phyloP scores from a whole-genome alignment of 2,329 filamentous ascomycete genomes.

The Pseudopithomyces chartarum region DNA sequence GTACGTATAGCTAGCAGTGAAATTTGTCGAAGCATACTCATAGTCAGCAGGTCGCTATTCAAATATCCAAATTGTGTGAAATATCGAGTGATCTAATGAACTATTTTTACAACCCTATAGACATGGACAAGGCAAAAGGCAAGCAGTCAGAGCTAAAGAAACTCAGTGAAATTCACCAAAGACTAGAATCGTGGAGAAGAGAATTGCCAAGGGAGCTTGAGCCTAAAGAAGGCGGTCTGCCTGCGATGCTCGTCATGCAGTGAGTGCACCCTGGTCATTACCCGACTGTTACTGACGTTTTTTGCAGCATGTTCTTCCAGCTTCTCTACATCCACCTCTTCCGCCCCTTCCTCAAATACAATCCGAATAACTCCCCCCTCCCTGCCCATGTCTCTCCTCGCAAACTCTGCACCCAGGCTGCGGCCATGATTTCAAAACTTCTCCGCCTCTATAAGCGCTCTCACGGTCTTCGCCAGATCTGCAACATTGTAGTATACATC shows the following conservation, averaged over 20 bases:
- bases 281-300: slow-evolving; percentile 22
- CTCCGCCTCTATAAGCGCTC: slow-evolving; percentile 91
- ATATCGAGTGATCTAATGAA: slow-evolving; percentile 90
- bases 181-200: slow-evolving; percentile 87
- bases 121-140: slow-evolving; percentile 65
- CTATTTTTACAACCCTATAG: slow-evolving; percentile 85
- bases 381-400: slow-evolving; percentile 87
- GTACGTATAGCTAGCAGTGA: slow-evolving; percentile 29
- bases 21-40: neutral
- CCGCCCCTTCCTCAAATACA: slow-evolving; percentile 92
- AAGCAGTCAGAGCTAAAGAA: slow-evolving; percentile 89
- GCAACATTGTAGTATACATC: slow-evolving; percentile 96
- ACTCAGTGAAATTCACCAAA: slow-evolving; percentile 86
- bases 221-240: slow-evolving; percentile 84
- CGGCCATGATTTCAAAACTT: slow-evolving; percentile 88
- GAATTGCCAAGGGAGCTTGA: slow-evolving; percentile 85
- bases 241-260: slow-evolving; percentile 85
- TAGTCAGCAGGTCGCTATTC: slow-evolving; percentile 62
- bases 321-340: slow-evolving; percentile 95
- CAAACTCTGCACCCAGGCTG: slow-evolving; percentile 88
- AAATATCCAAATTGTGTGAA: slow-evolving; percentile 83
- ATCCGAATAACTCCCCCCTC: slow-evolving; percentile 77
- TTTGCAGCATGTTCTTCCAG: slow-evolving; percentile 95
- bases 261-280: slow-evolving; percentile 57
- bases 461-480: slow-evolving; percentile 90